A percentile compares a stretch with the other conserved stretches of the same genome.
phyloP scores from a whole-genome alignment of 306 rosid genomes.

The Pachyrhizus erosus region DNA sequence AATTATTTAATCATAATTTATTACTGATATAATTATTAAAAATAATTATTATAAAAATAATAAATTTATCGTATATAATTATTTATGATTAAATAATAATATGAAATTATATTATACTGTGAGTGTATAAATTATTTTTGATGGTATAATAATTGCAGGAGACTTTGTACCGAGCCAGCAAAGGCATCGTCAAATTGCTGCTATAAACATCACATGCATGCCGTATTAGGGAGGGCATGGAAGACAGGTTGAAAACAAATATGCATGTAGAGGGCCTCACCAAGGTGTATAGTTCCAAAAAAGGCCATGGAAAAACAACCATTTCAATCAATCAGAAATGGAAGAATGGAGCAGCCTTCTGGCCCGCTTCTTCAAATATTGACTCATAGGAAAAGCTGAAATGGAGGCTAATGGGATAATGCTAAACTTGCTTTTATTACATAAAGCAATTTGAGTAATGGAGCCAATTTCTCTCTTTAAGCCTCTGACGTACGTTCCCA shows the following conservation, averaged over 20 bases:
- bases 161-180: background rate
- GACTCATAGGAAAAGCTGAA: background rate
- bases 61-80: too few relatives aligned
- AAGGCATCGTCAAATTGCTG: background rate
- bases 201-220: background rate
- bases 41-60: too few relatives aligned
- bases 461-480: background rate
- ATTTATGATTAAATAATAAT: too few relatives aligned
- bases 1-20: too few relatives aligned
- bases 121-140: too few relatives aligned
- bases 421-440: background rate
- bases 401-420: background rate
- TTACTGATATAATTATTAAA: too few relatives aligned
- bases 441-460: background rate
- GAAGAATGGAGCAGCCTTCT: background rate
- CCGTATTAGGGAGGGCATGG: background rate
- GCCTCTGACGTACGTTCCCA: background rate
- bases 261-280: background rate
- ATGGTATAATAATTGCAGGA: background rate
- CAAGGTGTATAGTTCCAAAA: background rate
- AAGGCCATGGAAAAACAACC: background rate
- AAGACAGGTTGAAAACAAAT: background rate
- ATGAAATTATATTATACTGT: too few relatives aligned
- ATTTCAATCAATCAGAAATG: background rate
- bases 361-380: background rate